phyloP scores from a whole-genome alignment of 2,329 filamentous ascomycete species.

The Cladosporium austrohemisphaericum region DNA sequence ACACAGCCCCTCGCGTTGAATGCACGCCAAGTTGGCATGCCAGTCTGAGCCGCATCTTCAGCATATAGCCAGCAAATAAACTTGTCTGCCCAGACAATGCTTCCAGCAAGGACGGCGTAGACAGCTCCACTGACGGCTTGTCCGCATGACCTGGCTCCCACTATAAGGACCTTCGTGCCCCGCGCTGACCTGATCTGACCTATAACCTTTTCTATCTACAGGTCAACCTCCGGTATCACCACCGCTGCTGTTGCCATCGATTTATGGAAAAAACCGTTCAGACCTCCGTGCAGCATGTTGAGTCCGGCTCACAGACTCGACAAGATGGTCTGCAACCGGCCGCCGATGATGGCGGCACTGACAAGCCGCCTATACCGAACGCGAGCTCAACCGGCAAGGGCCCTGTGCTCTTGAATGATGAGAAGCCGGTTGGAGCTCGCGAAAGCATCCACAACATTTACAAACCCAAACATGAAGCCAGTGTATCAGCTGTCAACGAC shows the following conservation, averaged over 20 bases:
- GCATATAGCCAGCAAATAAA: constrained; percentile 9
- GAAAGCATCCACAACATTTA: neutral
- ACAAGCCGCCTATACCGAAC: constrained; percentile 16
- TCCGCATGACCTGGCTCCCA: constrained; percentile 8
- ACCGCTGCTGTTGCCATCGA: constrained; percentile 11
- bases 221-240: constrained; percentile 8
- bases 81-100: constrained; percentile 13
- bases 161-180: constrained; percentile 1
- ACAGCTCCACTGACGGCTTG: constrained; percentile 10
- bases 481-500: neutral
- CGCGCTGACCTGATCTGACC: constrained; percentile 4
- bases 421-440: constrained; percentile 14
- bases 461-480: constrained; percentile 3
- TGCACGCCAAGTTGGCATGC: constrained; percentile 13
- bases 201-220: neutral
- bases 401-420: constrained; percentile 15
- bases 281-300: constrained; percentile 16
- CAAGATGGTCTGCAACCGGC: constrained; percentile 12
- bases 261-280: constrained; percentile 17
- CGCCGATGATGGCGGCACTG: constrained; percentile 15
- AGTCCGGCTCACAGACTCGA: constrained; percentile 15
- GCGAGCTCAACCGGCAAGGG: constrained; percentile 14
- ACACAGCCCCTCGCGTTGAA: constrained; percentile 4
- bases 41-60: constrained; percentile 1
- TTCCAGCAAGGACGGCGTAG: constrained; percentile 7